Conservation (phyloP, 108 stramenopile genomes). For the Hondaea fermentalgiana region DNA sequence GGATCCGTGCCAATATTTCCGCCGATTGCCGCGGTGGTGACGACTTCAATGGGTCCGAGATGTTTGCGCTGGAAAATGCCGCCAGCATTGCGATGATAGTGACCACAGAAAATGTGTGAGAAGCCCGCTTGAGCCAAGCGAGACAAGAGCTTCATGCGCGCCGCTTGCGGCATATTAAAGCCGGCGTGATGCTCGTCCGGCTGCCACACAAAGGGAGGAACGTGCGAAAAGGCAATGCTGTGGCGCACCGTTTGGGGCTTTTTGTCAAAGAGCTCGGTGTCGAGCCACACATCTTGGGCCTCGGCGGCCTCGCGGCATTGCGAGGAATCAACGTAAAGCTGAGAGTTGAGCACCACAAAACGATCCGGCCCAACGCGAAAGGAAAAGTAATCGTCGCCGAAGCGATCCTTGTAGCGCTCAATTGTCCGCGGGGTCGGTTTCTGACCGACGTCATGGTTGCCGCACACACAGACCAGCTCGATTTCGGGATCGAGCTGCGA, state of each 20-base stretch:
- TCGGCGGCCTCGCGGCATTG: background rate
- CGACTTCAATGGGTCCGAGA: background rate
- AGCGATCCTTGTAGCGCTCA: conserved; percentile 45
- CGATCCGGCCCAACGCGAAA: background rate
- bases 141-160: background rate
- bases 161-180: background rate
- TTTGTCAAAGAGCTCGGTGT: background rate
- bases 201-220: background rate
- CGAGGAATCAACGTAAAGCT: background rate
- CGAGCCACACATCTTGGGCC: background rate
- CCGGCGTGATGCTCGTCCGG: background rate
- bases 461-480: conserved; percentile 67
- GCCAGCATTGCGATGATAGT: conserved; percentile 19
- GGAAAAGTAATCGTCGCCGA: conserved; percentile 36
- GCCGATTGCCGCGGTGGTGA: background rate
- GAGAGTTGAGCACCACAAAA: conserved; percentile 3
- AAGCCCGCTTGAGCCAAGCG: background rate
- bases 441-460: conserved; percentile 72
- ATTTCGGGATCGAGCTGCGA: conserved; percentile 53
- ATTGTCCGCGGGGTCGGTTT: conserved; percentile 55
- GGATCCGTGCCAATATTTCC: background rate
- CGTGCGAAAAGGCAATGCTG: background rate
- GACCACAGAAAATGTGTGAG: background rate
- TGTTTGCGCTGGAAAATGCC: background rate
- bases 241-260: background rate